Base-by-base conservation (phyloP, 2,329 filamentous ascomycete genomes). In the Xylaria sp. region DNA sequence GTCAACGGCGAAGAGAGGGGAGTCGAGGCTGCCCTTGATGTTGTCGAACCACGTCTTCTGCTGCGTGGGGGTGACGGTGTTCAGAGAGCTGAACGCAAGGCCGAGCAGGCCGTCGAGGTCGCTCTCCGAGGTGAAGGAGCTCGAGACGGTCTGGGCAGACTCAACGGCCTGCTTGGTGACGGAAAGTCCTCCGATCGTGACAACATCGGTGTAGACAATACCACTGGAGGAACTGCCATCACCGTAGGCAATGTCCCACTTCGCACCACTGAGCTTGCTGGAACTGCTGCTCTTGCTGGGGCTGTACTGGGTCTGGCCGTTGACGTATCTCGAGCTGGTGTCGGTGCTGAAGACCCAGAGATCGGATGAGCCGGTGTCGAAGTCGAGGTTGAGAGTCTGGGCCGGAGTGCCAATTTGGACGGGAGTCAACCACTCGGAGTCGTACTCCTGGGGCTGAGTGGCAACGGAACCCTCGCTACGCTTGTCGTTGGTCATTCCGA, bases 361-460 rank as follows among this genome's bases (percentile, higher is more conserved):
- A 47, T 77, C 75, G 18, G 75, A 74, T 2, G 75, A 77, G 3
- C 75, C 75, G 16, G 75, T 65, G 69, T 77, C 75, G 55, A 77
- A 74, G 71, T 76, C 75, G 27, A 77, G 69, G 64, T 75, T 71
- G 25, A 77, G 66, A 10, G 70, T 73, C 71, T 76, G 71, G 0
- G 72, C 63, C 1, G 74, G 74, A 2, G 74, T 75, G 32, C 75
- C 75, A 64, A 77, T 75, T 13, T 67, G 53, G 23, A 77, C 74
- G n/a, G 74, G 72, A 6, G 72, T 71, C 37, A 75, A 32, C 54
- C 71, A 76, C 68, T 73, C 71, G 18, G 63, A 57, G 65, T 75
- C 71, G 60, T 68, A 65, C 40, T 71, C 27, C 60, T 72, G 54
- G 2, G 71, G 70, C 47, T 59, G 60, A 1, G 70, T 69, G 13